These are phyloP conservation scores for Spathaspora boniae DNA, from an alignment of 805 yeast species.

Conservation along the genomic window DNA sequence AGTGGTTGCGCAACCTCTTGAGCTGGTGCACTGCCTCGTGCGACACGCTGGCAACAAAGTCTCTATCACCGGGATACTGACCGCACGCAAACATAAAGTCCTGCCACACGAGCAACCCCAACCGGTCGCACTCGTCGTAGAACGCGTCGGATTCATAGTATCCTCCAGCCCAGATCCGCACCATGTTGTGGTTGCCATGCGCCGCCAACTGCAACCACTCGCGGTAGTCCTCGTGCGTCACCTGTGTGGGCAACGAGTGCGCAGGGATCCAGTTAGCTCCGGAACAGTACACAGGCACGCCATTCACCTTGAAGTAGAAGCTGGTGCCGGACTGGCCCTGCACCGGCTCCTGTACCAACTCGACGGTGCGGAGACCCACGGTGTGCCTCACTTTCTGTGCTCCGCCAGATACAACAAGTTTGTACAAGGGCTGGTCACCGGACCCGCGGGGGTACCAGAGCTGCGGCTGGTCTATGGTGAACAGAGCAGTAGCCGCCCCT, in stretches of 20 bases:
- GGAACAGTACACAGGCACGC: slow-evolving; percentile 31
- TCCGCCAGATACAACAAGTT: slow-evolving; percentile 14
- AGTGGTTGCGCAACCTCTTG: slow-evolving; percentile 37
- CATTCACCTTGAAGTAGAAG: slow-evolving; percentile 43
- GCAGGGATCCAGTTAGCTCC: slow-evolving; percentile 53
- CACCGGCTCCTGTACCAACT: slow-evolving; percentile 36
- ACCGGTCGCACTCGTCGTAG: slow-evolving; percentile 41
- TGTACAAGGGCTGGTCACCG: slow-evolving; percentile 35
- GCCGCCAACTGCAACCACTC: slow-evolving; percentile 32
- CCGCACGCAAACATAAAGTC: slow-evolving; percentile 61
- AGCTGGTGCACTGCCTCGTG: slow-evolving; percentile 39
- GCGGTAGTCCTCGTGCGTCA: slow-evolving; percentile 33
- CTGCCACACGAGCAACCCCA: slow-evolving; percentile 50
- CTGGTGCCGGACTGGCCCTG: slow-evolving; percentile 30
- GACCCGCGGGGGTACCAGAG: slow-evolving; percentile 41
- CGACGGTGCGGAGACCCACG: slow-evolving; percentile 40
- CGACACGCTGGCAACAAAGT: slow-evolving; percentile 31
- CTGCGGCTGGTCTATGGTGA: slow-evolving; percentile 22
- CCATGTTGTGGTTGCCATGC: slow-evolving; percentile 42
- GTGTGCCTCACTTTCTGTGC: slow-evolving; percentile 14
- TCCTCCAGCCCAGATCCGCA: slow-evolving; percentile 52
- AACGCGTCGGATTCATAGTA: slow-evolving; percentile 40
- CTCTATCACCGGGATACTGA: slow-evolving; percentile 44
- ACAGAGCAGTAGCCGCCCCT: neutral
- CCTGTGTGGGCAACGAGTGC: slow-evolving; percentile 33